Evolutionary conservation across 1,139 yeast species (phyloP), one percentile per base, ranked within the genome.

Genomic region (Komagataea norvegica): DNA sequence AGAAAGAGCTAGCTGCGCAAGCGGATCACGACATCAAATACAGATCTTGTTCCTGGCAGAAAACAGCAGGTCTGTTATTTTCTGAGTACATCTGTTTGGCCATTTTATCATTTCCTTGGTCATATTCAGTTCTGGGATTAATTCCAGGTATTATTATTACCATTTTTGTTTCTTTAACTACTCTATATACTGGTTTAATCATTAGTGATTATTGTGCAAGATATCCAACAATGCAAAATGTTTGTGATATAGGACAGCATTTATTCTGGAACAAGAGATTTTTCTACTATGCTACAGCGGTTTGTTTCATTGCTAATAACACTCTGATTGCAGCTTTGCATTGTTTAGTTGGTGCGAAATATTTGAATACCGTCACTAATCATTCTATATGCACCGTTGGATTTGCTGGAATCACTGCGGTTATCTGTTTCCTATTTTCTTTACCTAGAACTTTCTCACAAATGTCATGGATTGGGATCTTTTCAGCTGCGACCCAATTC

Each of bases 71-170:
- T 6, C 62, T 77, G 30, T 58, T 77, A 37, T 72, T 76, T 44
- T 72, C 79, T 5, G 82, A 77, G 54, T 77, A 77, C 55, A 74
- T 76, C 26, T 76, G 80, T 49, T 61, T 77, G 44, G 82, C 82
- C 9, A 74, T 75, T 42, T 68, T 77, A 73, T 72, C 79, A 15
- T 77, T 77, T 52, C 83, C 83, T 0, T 74, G 80, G 79, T 71
- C 80, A 6, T 77, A 72, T 50, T 72, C 79, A 1, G 76, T 75
- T 3, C 59, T 77, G 23, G 82, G 83, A 0, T 56, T 76, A 18
- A 70, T 76, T 2, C 79, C 80, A 2, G 83, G 82, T 1, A 57
- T 76, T 18, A 70, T 77, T 25, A 54, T 76, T 37, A 77, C 82
- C 0, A 65, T 67, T 2, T 68, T 68, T 36, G 74, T 76, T 6